Conservation (phyloP, 2,329 filamentous ascomycete genomes). For the Diplodia mutila region DNA sequence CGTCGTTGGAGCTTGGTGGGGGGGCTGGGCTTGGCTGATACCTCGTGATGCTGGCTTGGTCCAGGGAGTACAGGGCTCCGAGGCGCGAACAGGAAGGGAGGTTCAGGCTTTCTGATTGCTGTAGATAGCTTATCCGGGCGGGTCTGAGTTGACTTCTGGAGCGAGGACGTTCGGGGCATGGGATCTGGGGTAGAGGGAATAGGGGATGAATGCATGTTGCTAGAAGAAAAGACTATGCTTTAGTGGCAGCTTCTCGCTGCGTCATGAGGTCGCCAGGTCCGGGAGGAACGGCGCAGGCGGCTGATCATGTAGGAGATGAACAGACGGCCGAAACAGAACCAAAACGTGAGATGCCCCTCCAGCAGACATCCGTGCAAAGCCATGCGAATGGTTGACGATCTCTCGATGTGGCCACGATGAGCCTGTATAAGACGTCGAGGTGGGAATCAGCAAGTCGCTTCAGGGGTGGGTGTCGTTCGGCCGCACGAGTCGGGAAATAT, state of each 20-base stretch:
- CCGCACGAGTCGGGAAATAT: constrained; percentile 6
- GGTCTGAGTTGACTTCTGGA: neutral
- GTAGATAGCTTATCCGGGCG: constrained; percentile 24
- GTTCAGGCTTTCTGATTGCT: constrained; percentile 8
- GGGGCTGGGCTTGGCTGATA: constrained; percentile 15
- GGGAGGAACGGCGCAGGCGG: neutral
- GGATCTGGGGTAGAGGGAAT: constrained; percentile 4
- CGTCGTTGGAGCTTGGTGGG: constrained; percentile 5
- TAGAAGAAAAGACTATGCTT: constrained; percentile 6
- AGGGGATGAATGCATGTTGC: constrained; percentile 20
- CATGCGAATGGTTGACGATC: neutral
- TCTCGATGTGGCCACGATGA: neutral
- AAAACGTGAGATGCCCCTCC: neutral
- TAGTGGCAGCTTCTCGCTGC: neutral
- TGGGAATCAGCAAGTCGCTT: neutral
- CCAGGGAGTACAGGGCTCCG: constrained; percentile 8
- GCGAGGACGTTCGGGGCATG: constrained; percentile 9
- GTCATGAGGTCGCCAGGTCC: neutral
- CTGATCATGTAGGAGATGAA: neutral
- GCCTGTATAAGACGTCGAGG: neutral
- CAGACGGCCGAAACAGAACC: neutral
- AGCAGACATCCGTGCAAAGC: neutral
- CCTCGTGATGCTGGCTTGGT: constrained; percentile 21
- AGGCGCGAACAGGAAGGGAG: constrained; percentile 15
- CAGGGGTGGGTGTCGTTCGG: neutral